Evolutionary conservation across 176 grass and related monocot species (phyloP), one percentile per base, ranked within the genome.

Genomic region (Poa annua): DNA sequence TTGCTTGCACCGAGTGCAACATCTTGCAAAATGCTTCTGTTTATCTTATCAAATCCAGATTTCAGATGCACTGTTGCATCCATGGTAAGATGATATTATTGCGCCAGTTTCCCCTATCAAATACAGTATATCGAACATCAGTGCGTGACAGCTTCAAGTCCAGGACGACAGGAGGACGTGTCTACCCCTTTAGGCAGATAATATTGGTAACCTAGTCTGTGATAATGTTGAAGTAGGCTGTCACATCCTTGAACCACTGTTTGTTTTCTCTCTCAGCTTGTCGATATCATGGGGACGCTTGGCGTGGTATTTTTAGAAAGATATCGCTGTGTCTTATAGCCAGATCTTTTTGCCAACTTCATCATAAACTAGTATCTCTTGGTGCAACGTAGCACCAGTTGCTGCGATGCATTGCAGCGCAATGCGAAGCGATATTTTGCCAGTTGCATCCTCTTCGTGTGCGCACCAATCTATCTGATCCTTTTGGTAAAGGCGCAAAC

Each of bases 211-310:
- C 13, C 7, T 41, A 42, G 20, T 42, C 54, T 26, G 35, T 24
- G 3, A 36, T 64, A 48, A 41, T 17, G 63, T 38, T 44, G 12
- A 53, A 68, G 22, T 81, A 68, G 63, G 62, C 61, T 66, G 77
- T 80, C 61, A 38, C 34, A 17, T 67, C 62, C 16, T 17, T 19
- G 11, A 66, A 13, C 5, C 16, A 80, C 8, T 20, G 15, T 62
- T 15, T 16, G 11, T 66, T 66, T 21, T 45, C 32, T 64, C 29
- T 65, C 42, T 42, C 10, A 29, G 29, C 24, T 14, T 79, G 32
- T 33, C 34, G 33, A 57, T 33, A 57, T 39, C 74, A 20, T 59
- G 34, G 6, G 24, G 2, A 1, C 3, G n/a, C 35, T 16, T 77
- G 75, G 36, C 45, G 16, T 32, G n/a, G 21, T 29, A 17, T 17